Conservation (phyloP, 148 eudicot genomes). For the Chenopodium album region DNA sequence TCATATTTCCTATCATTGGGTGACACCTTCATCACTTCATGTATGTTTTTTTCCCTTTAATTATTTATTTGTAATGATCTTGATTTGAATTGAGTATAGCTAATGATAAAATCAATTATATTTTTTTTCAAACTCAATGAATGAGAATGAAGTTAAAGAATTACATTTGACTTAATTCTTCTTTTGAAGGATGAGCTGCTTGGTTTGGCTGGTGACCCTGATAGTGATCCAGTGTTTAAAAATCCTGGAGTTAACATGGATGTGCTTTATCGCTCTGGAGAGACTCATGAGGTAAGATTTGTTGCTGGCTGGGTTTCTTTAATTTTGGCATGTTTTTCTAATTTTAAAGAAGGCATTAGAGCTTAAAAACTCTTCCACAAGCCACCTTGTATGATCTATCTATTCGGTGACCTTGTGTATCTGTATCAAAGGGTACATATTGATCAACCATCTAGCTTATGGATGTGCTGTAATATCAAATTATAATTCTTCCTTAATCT, state of each 20-base stretch:
- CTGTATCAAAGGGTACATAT: not conserved
- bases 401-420: not conserved
- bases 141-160: not conserved
- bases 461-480: not conserved
- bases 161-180: not conserved
- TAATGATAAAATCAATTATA: no score
- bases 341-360: no score
- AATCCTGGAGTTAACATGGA: constrained; percentile 71
- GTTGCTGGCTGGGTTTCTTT: not conserved
- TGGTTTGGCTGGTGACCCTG: constrained; percentile 72
- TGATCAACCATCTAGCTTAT: not conserved
- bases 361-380: not conserved
- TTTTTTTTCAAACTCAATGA: no score
- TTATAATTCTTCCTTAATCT: no score
- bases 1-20: not conserved
- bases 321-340: no score
- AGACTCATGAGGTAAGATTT: constrained; percentile 69
- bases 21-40: not conserved
- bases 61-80: not conserved
- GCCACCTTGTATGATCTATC: not conserved
- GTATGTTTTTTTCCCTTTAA: not conserved
- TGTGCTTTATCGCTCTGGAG: constrained; percentile 80
- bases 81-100: not conserved
- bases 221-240: constrained; percentile 48
- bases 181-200: constrained; percentile 82